Conservation (phyloP, 345 rosid genomes). For the Mangifera indica region DNA sequence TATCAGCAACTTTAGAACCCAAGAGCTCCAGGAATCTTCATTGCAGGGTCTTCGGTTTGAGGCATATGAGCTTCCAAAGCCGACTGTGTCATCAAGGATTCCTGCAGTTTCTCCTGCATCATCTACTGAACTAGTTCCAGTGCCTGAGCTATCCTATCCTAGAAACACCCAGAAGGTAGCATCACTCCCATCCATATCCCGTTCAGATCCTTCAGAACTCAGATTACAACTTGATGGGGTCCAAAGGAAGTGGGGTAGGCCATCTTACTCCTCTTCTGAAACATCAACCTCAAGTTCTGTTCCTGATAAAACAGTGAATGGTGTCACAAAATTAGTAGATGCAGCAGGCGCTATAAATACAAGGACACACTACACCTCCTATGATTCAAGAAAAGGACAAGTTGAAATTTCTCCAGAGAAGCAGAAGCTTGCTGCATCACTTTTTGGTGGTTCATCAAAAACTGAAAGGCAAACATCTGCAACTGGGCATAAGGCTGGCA, state of each 20-base stretch:
- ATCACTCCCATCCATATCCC: slow-evolving; percentile 45
- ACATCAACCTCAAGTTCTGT: slow-evolving; percentile 49
- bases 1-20: slow-evolving; percentile 51
- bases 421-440: slow-evolving; percentile 97
- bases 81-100: slow-evolving; percentile 40
- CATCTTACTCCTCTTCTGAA: slow-evolving; percentile 51
- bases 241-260: slow-evolving; percentile 91
- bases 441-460: slow-evolving; percentile 81
- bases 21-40: slow-evolving; percentile 61
- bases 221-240: slow-evolving; percentile 94
- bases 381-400: slow-evolving; percentile 59
- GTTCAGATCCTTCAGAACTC: slow-evolving; percentile 55
- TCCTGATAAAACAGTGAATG: slow-evolving; percentile 53
- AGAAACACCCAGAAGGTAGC: slow-evolving; percentile 49
- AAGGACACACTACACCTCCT: slow-evolving; percentile 43
- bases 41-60: slow-evolving; percentile 85
- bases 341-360: slow-evolving; percentile 41
- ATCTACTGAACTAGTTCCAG: slow-evolving; percentile 68
- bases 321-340: slow-evolving; percentile 39
- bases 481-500: slow-evolving; percentile 48
- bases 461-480: slow-evolving; percentile 57
- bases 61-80: slow-evolving; percentile 92
- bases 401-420: slow-evolving; percentile 74
- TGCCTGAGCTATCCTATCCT: slow-evolving; percentile 63
- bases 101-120: slow-evolving; percentile 43